Evolutionary conservation across 805 yeast species (phyloP).

Genomic region (Candida silvatica): DNA sequence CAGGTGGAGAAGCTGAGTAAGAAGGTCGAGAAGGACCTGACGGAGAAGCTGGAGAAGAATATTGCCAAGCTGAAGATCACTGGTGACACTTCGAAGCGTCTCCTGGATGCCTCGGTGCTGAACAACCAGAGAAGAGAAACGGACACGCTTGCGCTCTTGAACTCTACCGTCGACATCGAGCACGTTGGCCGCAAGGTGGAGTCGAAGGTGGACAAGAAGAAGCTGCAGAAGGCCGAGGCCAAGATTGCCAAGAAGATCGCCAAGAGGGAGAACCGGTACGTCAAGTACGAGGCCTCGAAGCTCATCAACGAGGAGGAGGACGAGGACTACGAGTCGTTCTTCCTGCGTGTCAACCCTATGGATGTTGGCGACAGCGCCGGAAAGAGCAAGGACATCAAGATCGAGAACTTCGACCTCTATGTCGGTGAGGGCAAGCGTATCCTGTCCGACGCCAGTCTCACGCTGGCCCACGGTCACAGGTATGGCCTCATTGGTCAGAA

Average conservation of each 20-base stretch:
- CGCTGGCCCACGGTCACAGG: conserved; percentile 86
- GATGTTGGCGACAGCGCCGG: conserved; percentile 89
- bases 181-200: conserved; percentile 89
- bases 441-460: conserved; percentile 76
- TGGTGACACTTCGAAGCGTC: conserved; percentile 83
- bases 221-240: conserved; percentile 93
- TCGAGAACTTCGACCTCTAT: conserved; percentile 87
- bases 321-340: conserved; percentile 89
- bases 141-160: conserved; percentile 66
- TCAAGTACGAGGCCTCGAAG: conserved; percentile 90
- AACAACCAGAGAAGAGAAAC: conserved; percentile 66
- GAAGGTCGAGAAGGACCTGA: conserved; percentile 38
- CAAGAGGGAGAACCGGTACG: conserved; percentile 72
- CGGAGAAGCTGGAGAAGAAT: conserved; percentile 51
- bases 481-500: conserved; percentile 98
- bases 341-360: conserved; percentile 89
- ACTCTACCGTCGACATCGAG: conserved; percentile 78
- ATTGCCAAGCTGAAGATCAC: conserved; percentile 69
- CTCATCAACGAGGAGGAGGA: conserved; percentile 55
- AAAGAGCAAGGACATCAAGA: conserved; percentile 91
- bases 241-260: conserved; percentile 97
- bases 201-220: conserved; percentile 91
- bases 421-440: conserved; percentile 96
- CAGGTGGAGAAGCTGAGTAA: conserved; percentile 43
- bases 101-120: conserved; percentile 69